Base-by-base conservation (phyloP, 2,329 filamentous ascomycete species). In the Trichocomaceae sp. region DNA sequence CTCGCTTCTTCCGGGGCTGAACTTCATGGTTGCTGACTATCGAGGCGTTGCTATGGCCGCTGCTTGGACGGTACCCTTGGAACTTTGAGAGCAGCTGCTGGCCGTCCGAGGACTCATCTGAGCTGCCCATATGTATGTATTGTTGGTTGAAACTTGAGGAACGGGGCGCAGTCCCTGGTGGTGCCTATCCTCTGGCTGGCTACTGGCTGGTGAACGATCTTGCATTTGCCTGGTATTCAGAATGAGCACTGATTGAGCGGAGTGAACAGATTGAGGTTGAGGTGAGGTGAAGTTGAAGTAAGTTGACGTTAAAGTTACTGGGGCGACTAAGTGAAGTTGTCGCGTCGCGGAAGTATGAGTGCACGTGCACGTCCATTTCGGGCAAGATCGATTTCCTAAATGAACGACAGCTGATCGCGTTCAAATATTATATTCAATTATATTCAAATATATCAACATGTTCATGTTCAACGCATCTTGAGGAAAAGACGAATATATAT, bases 41-140 rank as follows among this genome's bases (percentile, higher is more conserved):
- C 22, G 44, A 49, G 17, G 37, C 10, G 8, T 42, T 17, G n/a
- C n/a, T 17, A 13, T 39, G 45, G 7, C 7, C 19, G 5, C 15
- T 15, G n/a, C 31, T 23, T 2, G 22, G 31, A 1, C 6, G 22
- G 20, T 51, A 49, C 47, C 54, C 56, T 54, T 63, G 60, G 47
- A 69, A 69, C 33, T 60, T 61, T 9, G 62, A 61, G 17, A 69
- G 62, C 15, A 69, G 47, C 9, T 59, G 49, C 52, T 61, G 60
- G 41, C 63, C 63, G 50, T 61, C 60, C 23, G 55, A 49, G 3
- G 59, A 56, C 22, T 63, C 61, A 8, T 66, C 64, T 13, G 62
- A 60, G 42, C 54, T 52, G 41, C 45, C 31, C 54, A 56, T 56
- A 37, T 53, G 31, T 15, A 4, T 4, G n/a, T n/a, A n/a, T n/a